These are phyloP conservation scores for Madurella mycetomatis DNA, from an alignment of 2,329 filamentous ascomycete species.

Conservation along the genomic window DNA sequence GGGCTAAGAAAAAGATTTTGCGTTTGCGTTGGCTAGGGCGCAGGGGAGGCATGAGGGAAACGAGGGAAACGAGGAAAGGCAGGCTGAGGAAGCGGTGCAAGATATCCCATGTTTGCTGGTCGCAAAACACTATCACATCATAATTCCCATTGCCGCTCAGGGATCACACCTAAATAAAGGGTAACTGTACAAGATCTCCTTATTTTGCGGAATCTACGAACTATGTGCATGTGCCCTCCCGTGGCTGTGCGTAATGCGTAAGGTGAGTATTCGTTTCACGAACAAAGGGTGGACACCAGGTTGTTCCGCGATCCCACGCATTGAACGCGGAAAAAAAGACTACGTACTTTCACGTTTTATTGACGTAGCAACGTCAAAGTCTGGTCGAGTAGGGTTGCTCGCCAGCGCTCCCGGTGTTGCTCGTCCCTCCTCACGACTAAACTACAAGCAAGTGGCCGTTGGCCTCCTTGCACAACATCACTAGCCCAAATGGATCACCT, in stretches of 20 bases:
- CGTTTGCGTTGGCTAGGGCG: neutral
- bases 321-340: too few relatives aligned
- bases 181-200: slow-evolving; percentile 8
- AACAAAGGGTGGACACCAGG: too few relatives aligned
- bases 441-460: too few relatives aligned
- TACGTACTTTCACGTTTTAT: neutral
- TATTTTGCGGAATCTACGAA: neutral
- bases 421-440: too few relatives aligned
- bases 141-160: slow-evolving; percentile 6
- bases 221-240: too few relatives aligned
- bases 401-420: too few relatives aligned
- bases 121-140: neutral
- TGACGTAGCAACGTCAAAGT: neutral
- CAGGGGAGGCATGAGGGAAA: neutral
- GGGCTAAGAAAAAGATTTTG: too few relatives aligned
- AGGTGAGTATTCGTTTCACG: too few relatives aligned
- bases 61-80: neutral
- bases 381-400: too few relatives aligned
- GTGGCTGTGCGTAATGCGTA: too few relatives aligned
- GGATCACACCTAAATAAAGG: neutral
- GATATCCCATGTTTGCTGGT: slow-evolving; percentile 8
- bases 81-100: neutral
- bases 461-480: neutral
- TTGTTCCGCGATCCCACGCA: too few relatives aligned
- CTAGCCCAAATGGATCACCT: neutral